Evolutionary conservation across 2,329 filamentous ascomycete species (phyloP).

Genomic region (Ophiostoma fasciatum): DNA sequence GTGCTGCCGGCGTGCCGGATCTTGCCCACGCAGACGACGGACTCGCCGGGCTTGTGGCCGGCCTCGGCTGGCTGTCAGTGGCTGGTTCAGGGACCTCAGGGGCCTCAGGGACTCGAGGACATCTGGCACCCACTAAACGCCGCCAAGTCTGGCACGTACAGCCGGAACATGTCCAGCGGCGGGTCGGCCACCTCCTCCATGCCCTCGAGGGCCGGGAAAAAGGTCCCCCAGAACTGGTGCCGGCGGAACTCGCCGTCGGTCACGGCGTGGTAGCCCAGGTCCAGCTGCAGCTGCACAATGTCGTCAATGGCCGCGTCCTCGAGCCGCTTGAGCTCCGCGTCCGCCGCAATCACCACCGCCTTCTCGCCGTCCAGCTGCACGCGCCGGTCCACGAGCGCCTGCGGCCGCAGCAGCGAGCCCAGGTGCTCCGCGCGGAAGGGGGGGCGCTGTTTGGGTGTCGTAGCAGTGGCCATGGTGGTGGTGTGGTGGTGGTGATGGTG

Average conservation of each 20-base stretch:
- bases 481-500: not conserved
- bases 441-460: conserved; percentile 18
- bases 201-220: conserved; percentile 24
- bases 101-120: too few relatives aligned
- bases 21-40: conserved; percentile 30
- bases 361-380: conserved; percentile 21
- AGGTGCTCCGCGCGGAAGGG: conserved; percentile 67
- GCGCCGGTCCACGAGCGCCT: conserved; percentile 38
- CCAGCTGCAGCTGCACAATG: conserved; percentile 42
- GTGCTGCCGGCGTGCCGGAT: conserved; percentile 30
- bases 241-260: conserved; percentile 46
- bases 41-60: conserved; percentile 31
- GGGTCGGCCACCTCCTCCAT: conserved; percentile 23
- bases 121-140: too few relatives aligned
- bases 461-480: conserved; percentile 6
- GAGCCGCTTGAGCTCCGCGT: conserved; percentile 30
- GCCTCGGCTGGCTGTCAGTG: too few relatives aligned
- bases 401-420: conserved; percentile 57
- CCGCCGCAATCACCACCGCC: conserved; percentile 22
- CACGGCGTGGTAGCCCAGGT: conserved; percentile 39
- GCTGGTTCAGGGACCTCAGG: too few relatives aligned
- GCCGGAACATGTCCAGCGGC: conserved; percentile 21
- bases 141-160: conserved; percentile 24
- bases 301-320: conserved; percentile 45
- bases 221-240: conserved; percentile 21